These are phyloP conservation scores for Pestalotiopsis sp. DNA, from an alignment of 2,329 filamentous ascomycete species.

Conservation along the genomic window DNA sequence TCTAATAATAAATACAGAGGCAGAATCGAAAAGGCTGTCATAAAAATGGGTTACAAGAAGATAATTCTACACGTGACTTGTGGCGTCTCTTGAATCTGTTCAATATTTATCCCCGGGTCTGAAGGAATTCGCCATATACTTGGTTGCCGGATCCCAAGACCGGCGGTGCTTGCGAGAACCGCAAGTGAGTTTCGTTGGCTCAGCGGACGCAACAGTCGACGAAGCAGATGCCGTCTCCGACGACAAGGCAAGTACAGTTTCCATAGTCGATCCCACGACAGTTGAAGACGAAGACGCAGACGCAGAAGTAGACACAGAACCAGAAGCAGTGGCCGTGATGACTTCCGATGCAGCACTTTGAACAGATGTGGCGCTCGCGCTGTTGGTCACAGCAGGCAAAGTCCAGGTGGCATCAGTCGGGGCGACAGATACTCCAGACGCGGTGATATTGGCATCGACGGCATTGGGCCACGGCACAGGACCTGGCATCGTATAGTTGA, in stretches of 20 bases:
- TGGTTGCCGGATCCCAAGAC: background rate
- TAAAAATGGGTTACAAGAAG: too few relatives aligned
- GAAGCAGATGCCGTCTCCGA: background rate
- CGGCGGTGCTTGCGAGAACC: background rate
- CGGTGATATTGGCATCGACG: background rate
- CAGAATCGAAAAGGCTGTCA: too few relatives aligned
- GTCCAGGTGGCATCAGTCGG: background rate
- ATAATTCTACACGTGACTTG: too few relatives aligned
- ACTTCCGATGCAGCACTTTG: background rate
- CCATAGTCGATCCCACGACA: background rate
- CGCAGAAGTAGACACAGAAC: background rate
- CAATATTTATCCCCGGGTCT: too few relatives aligned
- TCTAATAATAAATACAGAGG: too few relatives aligned
- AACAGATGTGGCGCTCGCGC: background rate
- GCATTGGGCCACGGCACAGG: background rate
- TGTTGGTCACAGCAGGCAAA: background rate
- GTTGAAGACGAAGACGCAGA: background rate
- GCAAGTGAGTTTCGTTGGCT: background rate
- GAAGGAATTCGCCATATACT: too few relatives aligned
- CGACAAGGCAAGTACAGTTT: background rate
- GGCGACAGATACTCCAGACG: background rate
- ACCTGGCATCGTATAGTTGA: background rate
- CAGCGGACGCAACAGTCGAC: background rate
- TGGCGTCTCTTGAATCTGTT: too few relatives aligned
- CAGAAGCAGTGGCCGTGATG: background rate